Percentiles rank a stretch among this genome's conserved stretches.
Conservation (phyloP, 768 basidiomycete genomes). For the Candolleomyces eurysporus region DNA sequence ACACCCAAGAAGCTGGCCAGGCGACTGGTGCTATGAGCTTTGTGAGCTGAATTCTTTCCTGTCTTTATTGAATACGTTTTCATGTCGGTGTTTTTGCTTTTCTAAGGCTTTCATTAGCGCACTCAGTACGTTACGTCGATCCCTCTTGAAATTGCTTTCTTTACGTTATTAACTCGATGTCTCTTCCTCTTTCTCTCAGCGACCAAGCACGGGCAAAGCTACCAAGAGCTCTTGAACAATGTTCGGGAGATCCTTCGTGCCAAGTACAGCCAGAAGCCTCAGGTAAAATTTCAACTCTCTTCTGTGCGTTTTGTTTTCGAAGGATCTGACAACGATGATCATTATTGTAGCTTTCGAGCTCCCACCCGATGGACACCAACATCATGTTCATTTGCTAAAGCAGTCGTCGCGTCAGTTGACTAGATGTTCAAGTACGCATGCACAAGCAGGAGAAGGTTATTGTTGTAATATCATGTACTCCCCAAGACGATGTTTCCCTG, state of each 20-base stretch:
- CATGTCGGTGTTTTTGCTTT: conserved; percentile 1
- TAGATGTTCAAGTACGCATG: too few relatives aligned
- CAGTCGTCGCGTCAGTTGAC: neutral
- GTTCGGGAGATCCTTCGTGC: conserved; percentile 37
- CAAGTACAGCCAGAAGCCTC: conserved; percentile 45
- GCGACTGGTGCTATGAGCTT: conserved; percentile 81
- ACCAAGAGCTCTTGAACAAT: conserved; percentile 39
- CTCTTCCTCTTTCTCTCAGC: conserved; percentile 19
- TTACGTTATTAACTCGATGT: neutral
- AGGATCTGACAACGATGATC: conserved; percentile 6
- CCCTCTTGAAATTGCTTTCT: neutral
- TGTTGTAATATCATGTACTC: too few relatives aligned
- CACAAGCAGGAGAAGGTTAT: too few relatives aligned
- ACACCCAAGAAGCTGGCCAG: conserved; percentile 61
- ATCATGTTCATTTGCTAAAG: conserved; percentile 27
- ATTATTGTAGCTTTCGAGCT: conserved; percentile 32
- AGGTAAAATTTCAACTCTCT: conserved; percentile 17
- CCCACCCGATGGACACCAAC: conserved; percentile 34
- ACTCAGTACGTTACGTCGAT: conserved; percentile 38
- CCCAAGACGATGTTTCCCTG: too few relatives aligned
- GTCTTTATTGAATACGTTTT: neutral
- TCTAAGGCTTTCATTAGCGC: conserved; percentile 59
- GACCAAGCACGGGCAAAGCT: conserved; percentile 41
- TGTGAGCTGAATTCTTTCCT: conserved; percentile 36
- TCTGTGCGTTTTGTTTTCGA: neutral